Percentiles rank a stretch among this genome's conserved stretches.
phyloP scores from a whole-genome alignment of 139 green algal species.

The Pedinophyceae sp. region DNA sequence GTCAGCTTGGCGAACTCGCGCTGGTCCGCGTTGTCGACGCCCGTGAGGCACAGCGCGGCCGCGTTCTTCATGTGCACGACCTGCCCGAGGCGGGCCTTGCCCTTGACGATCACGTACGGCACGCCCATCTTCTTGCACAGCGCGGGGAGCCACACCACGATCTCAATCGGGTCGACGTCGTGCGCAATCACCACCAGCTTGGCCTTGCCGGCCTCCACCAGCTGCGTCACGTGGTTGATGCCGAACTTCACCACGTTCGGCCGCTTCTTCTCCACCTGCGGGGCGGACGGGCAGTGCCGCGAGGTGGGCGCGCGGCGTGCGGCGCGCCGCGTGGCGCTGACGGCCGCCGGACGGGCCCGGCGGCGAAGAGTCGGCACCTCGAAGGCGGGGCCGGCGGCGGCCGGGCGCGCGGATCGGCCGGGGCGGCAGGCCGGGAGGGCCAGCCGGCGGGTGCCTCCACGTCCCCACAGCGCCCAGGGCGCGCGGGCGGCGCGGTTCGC shows the following conservation, averaged over 20 bases:
- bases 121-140: conserved; percentile 98
- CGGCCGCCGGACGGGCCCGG: too few species aligned
- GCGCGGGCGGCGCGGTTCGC: too few species aligned
- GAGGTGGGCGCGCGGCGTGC: too few species aligned
- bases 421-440: too few species aligned
- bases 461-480: too few species aligned
- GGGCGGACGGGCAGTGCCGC: too few species aligned
- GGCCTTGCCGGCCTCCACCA: conserved; percentile 88
- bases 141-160: conserved; percentile 96
- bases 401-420: too few species aligned
- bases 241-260: conserved; percentile 97
- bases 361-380: too few species aligned
- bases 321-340: too few species aligned
- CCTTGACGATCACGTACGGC: conserved; percentile 98
- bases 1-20: conserved; percentile 93
- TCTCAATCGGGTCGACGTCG: conserved; percentile 97
- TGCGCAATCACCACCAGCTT: conserved; percentile 95
- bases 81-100: conserved; percentile 73
- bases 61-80: conserved; percentile 99
- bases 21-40: conserved; percentile 95
- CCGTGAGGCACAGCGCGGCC: conserved; percentile 76
- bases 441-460: too few species aligned
- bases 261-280: conserved; percentile 90
- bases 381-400: too few species aligned
- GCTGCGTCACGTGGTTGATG: conserved; percentile 96